These are phyloP conservation scores for Bryopsis sp. DNA, from an alignment of 139 green algal species.

Conservation along the genomic window DNA sequence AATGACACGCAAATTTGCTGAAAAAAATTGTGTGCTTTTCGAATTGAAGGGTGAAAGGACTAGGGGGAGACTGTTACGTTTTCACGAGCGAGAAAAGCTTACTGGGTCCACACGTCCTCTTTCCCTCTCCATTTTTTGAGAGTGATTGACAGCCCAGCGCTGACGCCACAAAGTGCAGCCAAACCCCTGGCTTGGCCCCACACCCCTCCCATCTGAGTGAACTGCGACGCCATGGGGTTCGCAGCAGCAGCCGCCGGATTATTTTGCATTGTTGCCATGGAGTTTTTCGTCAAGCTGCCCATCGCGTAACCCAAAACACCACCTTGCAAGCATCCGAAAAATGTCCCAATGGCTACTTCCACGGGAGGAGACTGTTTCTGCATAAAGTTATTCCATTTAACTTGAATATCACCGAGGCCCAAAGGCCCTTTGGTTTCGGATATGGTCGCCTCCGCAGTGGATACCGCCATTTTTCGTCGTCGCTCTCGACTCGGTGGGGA, in stretches of 20 bases:
- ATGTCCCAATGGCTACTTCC: constrained; percentile 8
- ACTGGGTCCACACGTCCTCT: constrained; percentile 19
- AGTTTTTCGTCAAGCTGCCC: constrained; percentile 6
- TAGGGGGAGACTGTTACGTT: no score
- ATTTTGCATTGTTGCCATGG: background rate
- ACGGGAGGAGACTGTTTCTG: background rate
- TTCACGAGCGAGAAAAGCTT: no score
- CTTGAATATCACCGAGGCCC: background rate
- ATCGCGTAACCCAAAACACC: constrained; percentile 12
- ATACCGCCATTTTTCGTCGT: no score
- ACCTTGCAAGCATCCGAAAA: constrained; percentile 5
- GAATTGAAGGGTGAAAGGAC: no score
- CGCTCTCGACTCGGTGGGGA: no score
- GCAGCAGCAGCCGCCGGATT: background rate
- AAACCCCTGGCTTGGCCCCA: constrained; percentile 7
- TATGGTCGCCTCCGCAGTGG: no score
- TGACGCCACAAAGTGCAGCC: constrained; percentile 14
- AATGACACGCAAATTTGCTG: no score
- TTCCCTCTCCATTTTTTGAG: constrained; percentile 18
- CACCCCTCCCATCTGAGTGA: background rate
- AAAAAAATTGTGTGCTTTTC: no score
- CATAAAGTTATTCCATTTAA: background rate
- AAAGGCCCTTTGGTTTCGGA: no score
- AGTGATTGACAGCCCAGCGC: background rate
- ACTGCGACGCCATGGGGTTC: constrained; percentile 3